Evolutionary conservation across 257 asterid species (phyloP), one percentile per base, ranked within the genome.

Genomic region (Mentha longifolia): DNA sequence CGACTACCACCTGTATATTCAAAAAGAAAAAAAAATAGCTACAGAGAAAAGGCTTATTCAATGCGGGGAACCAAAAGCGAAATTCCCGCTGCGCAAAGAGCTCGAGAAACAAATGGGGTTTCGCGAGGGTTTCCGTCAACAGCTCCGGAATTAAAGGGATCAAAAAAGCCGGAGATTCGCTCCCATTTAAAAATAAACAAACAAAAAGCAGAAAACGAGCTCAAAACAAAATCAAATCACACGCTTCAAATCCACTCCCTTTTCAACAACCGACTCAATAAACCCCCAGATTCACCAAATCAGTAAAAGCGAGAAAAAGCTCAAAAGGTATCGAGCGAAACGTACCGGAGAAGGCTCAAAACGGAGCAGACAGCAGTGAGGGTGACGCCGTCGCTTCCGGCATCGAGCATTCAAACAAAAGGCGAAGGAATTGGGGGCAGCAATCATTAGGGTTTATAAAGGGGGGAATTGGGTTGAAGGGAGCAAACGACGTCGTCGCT

Each of bases 21-120:
- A 22, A 11, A 39, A 9, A 16, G 0, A 11, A 39, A 70, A 39
- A 70, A 19, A 82, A 65, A 50, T 43, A 69, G 56, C 67, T 68
- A 52, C 68, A 33, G 47, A 37, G 46, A 68, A 33, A 74, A 47
- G 55, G 73, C n/a, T n/a, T 1, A 58, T 20, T 69, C 56, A 30
- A 73, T 65, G 49, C 22, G 69, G 70, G 71, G 73, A 74, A 81
- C 79, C 73, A 78, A 65, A 69, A 70, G 72, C 86, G 74, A 47
- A 74, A 82, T 80, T 78, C 78, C 70, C 81, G 81, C 84, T 77
- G 58, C 77, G 58, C 77, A 76, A 64, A n/a, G 56, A 51, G 61
- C 67, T 66, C 42, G 74, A 72, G 59, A 71, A 74, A 73, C 76
- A 70, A n/a, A n/a, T n/a, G n/a, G n/a, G n/a, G n/a, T n/a, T n/a